Base-by-base conservation (phyloP, 768 basidiomycete genomes). In the Amanita fuliginea region DNA sequence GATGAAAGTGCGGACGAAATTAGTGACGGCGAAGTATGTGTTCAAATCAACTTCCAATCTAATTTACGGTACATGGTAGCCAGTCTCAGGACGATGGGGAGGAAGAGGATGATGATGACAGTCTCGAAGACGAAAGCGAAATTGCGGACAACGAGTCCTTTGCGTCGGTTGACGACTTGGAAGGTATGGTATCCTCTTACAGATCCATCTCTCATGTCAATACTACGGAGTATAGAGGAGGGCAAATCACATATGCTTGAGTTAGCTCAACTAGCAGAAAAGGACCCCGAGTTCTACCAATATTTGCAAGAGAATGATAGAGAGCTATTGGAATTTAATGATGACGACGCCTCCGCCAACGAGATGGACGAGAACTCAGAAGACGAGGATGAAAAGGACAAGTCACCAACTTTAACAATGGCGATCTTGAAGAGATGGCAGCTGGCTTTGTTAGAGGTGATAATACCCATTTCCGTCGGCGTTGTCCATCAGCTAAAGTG, bases 241-340 rank as follows among this genome's bases (percentile, higher is more conserved):
- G 89, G 84, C 19, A 70, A 72, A 46, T 65, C 72, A 4, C 95
- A 97, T 70, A 68, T 91, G 52, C 64, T 81, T 40, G 87, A 95
- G 49, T 76, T 99, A 11, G 82, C 87, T 34, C 83, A 87, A 60
- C 77, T 99, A 32, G 89, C 89, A 1, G 86, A 95, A 65, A 92
- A 91, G 62, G 95, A 99, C 64, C 95, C 95, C n/a, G 95, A 96
- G 60, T 99, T 98, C 69, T 99, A 80, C 83, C 91, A 94, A 67
- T 99, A 94, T 62, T 74, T 99, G 2, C 85, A 94, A 68, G 90
- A 98, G 66, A 93, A 99, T 60, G 96, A 99, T 65, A 71, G 73
- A 51, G 93, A 92, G 49, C 70, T 98, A n/a, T 73, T 99, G 2
- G 75, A 89, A 3, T 98, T 98, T 60, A 77, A 73, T 2, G 71